Conservation (phyloP, 163 green algal genomes). For the Chlamydomonas reinhardtii region DNA sequence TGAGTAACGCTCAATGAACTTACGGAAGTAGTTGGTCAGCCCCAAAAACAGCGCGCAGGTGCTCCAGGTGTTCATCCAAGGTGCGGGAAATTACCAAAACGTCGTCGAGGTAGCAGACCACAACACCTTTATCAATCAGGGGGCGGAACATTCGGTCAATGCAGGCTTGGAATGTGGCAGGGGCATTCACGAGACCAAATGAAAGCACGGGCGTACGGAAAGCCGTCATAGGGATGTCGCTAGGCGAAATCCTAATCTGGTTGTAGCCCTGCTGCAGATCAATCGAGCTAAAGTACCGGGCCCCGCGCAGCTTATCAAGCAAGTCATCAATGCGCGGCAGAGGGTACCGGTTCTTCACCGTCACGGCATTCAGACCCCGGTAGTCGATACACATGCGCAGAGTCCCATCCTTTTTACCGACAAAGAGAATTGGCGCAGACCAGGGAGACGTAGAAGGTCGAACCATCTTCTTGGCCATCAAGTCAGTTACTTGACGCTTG, state of each 20-base stretch:
- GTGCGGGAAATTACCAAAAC: constrained; percentile 66
- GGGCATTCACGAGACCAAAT: constrained; percentile 78
- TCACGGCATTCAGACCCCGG: constrained; percentile 70
- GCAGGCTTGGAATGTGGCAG: constrained; percentile 66
- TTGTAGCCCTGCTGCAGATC: constrained; percentile 75
- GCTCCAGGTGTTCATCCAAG: constrained; percentile 59
- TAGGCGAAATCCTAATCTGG: constrained; percentile 63
- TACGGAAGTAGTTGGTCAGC: too few species aligned
- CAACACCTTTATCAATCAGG: constrained; percentile 53
- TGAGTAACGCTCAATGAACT: too few species aligned
- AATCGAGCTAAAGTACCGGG: constrained; percentile 65
- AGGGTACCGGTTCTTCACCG: constrained; percentile 65
- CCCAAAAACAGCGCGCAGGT: constrained; percentile 64
- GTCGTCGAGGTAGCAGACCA: constrained; percentile 76
- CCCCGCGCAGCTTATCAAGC: constrained; percentile 65
- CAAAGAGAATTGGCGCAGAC: constrained; percentile 67
- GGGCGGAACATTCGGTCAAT: constrained; percentile 35
- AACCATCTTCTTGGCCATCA: constrained; percentile 60
- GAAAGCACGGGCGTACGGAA: constrained; percentile 72
- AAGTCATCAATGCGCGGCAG: constrained; percentile 75
- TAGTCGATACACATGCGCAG: constrained; percentile 77
- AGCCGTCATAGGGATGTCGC: constrained; percentile 73
- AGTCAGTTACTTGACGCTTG: constrained; percentile 49
- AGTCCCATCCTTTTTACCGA: constrained; percentile 63
- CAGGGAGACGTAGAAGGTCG: constrained; percentile 56